A percentile compares a stretch with the other conserved stretches of the same genome.
Conservation (phyloP, 352 stramenopile genomes). For the Pythium aquatile region DNA sequence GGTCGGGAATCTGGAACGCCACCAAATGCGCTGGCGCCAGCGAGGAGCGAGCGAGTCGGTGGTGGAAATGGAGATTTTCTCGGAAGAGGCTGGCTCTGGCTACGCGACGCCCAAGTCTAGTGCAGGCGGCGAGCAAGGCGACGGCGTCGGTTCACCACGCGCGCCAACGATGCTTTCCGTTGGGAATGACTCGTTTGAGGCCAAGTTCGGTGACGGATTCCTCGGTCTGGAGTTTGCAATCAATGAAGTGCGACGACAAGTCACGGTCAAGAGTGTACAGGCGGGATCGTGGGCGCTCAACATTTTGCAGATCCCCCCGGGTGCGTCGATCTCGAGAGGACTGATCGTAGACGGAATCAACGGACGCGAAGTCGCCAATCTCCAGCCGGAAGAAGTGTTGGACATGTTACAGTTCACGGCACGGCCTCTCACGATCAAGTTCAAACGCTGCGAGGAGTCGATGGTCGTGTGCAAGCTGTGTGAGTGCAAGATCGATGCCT, state of each 20-base stretch:
- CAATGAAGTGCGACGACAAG: conserved; percentile 42
- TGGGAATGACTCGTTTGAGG: conserved; percentile 56
- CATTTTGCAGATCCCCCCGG: conserved; percentile 43
- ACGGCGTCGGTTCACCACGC: neutral
- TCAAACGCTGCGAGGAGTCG: conserved; percentile 40
- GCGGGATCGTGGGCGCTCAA: conserved; percentile 31
- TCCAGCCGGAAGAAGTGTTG: conserved; percentile 53
- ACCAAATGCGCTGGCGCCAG: conserved; percentile 52
- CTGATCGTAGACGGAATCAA: conserved; percentile 72
- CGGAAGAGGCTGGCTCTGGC: neutral
- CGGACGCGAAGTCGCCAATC: conserved; percentile 32
- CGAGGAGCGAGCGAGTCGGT: conserved; percentile 25
- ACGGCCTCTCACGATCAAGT: conserved; percentile 66
- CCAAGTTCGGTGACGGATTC: conserved; percentile 68
- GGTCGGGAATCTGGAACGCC: conserved; percentile 56
- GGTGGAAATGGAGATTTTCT: conserved; percentile 18
- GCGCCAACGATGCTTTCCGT: neutral
- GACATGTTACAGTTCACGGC: conserved; percentile 56
- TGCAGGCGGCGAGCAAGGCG: neutral
- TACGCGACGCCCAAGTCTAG: neutral
- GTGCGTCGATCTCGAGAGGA: conserved; percentile 41
- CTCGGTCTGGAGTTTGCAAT: conserved; percentile 74
- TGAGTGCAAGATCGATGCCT: conserved; percentile 69
- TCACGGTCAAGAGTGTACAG: conserved; percentile 68
- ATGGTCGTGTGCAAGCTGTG: conserved; percentile 81